Conservation (phyloP, 2,329 filamentous ascomycete species). For the Exophiala sp. region DNA sequence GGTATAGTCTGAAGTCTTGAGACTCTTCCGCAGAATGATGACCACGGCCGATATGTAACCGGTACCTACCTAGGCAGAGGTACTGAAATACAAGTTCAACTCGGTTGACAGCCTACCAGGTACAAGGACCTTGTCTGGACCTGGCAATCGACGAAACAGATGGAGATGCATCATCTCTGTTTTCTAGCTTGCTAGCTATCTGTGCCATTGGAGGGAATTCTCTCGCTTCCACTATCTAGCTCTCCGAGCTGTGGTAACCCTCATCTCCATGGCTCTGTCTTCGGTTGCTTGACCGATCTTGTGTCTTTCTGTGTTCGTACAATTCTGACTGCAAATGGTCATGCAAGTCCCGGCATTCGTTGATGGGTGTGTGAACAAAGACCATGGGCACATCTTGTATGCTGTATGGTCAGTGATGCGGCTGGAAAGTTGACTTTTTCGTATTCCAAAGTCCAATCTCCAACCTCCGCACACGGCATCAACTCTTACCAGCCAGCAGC, state of each 20-base stretch:
- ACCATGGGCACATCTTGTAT: background rate
- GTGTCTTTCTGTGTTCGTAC: background rate
- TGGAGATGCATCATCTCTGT: background rate
- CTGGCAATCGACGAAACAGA: background rate
- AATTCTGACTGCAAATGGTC: background rate
- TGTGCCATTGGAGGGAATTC: background rate
- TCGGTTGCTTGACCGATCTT: background rate
- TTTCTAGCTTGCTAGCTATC: background rate
- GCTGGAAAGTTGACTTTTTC: background rate
- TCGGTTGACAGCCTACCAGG: no score
- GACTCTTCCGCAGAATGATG: no score
- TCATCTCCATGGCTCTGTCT: background rate
- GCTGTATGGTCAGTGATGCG: background rate
- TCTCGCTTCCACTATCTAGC: background rate
- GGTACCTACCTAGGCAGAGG: no score
- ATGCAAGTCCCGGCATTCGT: background rate
- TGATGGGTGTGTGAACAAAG: background rate
- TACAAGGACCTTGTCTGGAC: no score
- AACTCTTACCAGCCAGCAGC: constrained; percentile 6
- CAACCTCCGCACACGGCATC: no score
- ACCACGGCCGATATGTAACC: no score
- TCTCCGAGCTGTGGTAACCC: background rate
- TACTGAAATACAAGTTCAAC: no score
- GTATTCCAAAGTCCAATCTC: background rate
- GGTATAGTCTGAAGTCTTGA: no score